Conservation (phyloP, 345 rosid genomes). For the Citrus maxima region DNA sequence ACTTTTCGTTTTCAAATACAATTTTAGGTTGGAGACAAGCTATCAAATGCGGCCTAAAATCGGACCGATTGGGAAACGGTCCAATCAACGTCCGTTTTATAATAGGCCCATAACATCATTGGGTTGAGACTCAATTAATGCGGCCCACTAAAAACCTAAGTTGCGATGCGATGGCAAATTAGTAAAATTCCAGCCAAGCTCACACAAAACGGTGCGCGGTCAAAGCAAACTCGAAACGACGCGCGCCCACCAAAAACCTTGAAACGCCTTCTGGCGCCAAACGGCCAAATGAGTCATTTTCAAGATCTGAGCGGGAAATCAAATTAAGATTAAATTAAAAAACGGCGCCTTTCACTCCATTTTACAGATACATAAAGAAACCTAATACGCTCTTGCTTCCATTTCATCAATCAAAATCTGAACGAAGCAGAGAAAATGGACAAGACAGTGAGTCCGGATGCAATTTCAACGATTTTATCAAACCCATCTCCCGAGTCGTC, state of each 20-base stretch:
- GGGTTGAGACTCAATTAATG: neutral
- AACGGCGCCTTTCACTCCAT: neutral
- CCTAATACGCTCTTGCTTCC: too few species aligned
- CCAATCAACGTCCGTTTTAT: too few species aligned
- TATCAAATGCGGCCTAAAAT: too few species aligned
- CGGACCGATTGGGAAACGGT: too few species aligned
- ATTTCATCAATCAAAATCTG: neutral
- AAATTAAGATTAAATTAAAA: neutral
- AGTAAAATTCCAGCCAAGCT: neutral
- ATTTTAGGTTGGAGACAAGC: too few species aligned
- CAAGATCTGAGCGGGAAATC: neutral
- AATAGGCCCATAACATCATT: neutral
- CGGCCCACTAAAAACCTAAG: neutral
- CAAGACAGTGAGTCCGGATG: slow-evolving; percentile 51
- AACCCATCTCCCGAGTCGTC: slow-evolving; percentile 67
- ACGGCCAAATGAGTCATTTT: too few species aligned
- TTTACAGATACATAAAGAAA: neutral
- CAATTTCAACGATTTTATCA: slow-evolving; percentile 50
- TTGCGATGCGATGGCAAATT: neutral
- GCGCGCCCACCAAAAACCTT: neutral
- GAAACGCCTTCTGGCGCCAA: neutral
- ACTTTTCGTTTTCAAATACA: too few species aligned
- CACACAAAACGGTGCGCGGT: neutral
- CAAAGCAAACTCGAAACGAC: neutral
- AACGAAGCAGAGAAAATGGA: slow-evolving; percentile 28